These are phyloP conservation scores for Fusarium pseudoanthophilum DNA, from an alignment of 2,329 filamentous ascomycete species.

Conservation along the genomic window DNA sequence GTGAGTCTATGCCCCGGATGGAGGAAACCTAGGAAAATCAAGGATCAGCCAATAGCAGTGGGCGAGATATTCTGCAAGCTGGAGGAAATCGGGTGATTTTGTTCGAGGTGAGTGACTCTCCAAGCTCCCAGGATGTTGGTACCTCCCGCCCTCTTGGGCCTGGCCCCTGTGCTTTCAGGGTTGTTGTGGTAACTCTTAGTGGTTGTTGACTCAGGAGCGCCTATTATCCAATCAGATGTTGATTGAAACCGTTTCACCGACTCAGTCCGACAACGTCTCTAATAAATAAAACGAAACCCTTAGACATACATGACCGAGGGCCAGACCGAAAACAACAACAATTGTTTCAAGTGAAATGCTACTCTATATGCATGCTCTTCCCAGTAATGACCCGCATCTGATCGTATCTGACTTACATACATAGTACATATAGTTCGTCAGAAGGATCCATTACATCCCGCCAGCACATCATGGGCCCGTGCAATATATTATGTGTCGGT, in stretches of 20 bases:
- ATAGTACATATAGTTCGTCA: constrained; percentile 15
- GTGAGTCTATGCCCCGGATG: constrained; percentile 30
- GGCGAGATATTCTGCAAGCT: constrained; percentile 38
- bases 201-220: constrained; percentile 29
- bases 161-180: constrained; percentile 19
- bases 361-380: constrained; percentile 19
- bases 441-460: constrained; percentile 22
- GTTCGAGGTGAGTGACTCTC: constrained; percentile 33
- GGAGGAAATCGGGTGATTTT: constrained; percentile 45
- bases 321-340: background rate
- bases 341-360: constrained; percentile 1
- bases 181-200: constrained; percentile 38
- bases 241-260: constrained; percentile 14
- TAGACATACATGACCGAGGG: background rate
- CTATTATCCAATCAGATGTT: constrained; percentile 16
- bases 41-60: constrained; percentile 42
- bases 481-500: constrained; percentile 24
- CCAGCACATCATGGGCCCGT: constrained; percentile 27
- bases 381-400: constrained; percentile 21
- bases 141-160: constrained; percentile 20
- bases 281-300: background rate
- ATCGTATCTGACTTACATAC: constrained; percentile 10
- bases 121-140: constrained; percentile 24
- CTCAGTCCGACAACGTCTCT: constrained; percentile 13
- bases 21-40: constrained; percentile 32